phyloP scores from a whole-genome alignment of 2,329 filamentous ascomycete genomes.

The Calonectria crousiana region DNA sequence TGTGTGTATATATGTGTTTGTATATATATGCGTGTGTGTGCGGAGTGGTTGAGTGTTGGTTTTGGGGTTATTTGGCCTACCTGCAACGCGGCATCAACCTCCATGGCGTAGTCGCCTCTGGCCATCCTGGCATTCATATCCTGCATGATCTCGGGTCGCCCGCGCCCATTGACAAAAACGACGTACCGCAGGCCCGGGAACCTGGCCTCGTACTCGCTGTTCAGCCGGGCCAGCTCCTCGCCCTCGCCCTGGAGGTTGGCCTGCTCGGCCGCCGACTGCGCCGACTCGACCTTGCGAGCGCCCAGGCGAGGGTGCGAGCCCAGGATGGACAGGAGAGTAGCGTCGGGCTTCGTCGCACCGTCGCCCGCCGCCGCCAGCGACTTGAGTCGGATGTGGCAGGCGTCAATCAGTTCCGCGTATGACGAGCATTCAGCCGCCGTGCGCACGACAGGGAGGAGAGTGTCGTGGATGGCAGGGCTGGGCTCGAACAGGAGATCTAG shows the following conservation, averaged over 20 bases:
- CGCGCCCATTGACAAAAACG: conserved; percentile 89
- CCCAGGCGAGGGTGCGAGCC: conserved; percentile 87
- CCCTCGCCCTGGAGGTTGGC: conserved; percentile 75
- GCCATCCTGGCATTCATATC: conserved; percentile 84
- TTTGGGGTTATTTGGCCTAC: conserved; percentile 55
- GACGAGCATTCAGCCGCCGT: conserved; percentile 65
- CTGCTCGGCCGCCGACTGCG: conserved; percentile 85
- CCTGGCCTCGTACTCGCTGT: conserved; percentile 80
- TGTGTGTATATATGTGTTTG: too few relatives aligned
- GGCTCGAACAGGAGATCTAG: conserved; percentile 90
- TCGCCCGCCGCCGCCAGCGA: conserved; percentile 62
- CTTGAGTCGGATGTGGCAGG: conserved; percentile 73
- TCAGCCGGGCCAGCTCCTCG: conserved; percentile 74
- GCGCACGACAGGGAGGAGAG: conserved; percentile 77
- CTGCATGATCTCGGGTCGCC: conserved; percentile 79
- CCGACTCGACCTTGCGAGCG: conserved; percentile 84
- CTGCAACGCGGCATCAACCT: conserved; percentile 80
- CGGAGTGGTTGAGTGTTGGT: too few relatives aligned
- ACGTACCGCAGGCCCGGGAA: conserved; percentile 91
- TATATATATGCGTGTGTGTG: too few relatives aligned
- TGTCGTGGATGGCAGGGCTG: conserved; percentile 77
- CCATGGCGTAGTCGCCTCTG: conserved; percentile 72
- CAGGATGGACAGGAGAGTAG: conserved; percentile 77
- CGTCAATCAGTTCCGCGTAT: conserved; percentile 77
- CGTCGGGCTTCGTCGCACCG: conserved; percentile 43